phyloP scores from a whole-genome alignment of 2,329 filamentous ascomycete species.

The Hypoxylon sp. region DNA sequence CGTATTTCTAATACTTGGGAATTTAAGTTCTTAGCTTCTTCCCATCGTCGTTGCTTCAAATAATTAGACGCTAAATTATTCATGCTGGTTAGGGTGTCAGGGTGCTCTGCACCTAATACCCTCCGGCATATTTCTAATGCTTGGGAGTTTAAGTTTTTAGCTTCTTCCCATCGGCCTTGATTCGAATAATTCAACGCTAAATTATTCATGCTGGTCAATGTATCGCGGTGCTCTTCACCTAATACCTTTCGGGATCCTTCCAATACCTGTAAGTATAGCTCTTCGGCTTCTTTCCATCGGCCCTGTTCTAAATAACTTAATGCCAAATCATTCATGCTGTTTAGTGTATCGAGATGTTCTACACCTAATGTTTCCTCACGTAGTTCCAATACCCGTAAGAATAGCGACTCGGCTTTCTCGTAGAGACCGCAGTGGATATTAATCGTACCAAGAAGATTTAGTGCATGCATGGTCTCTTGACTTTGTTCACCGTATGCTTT shows the following conservation, averaged over 20 bases:
- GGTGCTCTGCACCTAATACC: neutral
- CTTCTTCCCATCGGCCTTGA: neutral
- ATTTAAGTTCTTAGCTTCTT: neutral
- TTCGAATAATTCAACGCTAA: neutral
- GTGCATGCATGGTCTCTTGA: fast-evolving
- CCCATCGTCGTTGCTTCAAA: neutral
- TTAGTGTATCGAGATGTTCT: neutral
- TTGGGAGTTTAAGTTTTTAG: neutral
- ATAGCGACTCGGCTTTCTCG: neutral
- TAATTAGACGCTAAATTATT: neutral
- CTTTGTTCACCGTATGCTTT: neutral
- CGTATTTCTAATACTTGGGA: neutral
- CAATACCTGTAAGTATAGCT: neutral
- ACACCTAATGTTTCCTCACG: neutral
- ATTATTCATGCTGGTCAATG: neutral
- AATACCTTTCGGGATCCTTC: neutral
- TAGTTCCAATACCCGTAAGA: neutral
- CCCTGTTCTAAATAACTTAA: neutral
- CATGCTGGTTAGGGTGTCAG: neutral
- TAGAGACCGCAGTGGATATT: neutral
- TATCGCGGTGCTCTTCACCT: neutral
- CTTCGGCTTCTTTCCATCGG: neutral
- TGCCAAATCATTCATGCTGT: neutral
- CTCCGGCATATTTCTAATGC: neutral
- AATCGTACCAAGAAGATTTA: neutral